These are phyloP conservation scores for Lasiodiplodia hormozganensis DNA, from an alignment of 2,329 filamentous ascomycete genomes.

Conservation along the genomic window DNA sequence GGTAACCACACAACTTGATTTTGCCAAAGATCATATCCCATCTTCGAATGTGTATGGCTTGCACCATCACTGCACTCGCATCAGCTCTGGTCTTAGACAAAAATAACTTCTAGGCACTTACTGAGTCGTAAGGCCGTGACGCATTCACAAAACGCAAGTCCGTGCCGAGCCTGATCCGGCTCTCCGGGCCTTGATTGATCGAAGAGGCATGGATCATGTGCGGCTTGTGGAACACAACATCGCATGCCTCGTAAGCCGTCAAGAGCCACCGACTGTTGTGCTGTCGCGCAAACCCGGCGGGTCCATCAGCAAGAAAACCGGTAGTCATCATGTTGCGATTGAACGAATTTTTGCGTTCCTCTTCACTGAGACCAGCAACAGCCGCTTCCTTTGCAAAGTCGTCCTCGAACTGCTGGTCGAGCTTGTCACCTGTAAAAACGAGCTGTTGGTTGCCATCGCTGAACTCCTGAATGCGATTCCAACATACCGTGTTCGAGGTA, in stretches of 20 bases:
- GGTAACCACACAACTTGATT: too few species aligned
- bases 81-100: too few species aligned
- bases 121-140: constrained; percentile 56
- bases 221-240: constrained; percentile 53
- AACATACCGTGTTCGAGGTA: constrained; percentile 60
- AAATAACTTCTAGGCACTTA: too few species aligned
- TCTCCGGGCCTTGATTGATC: constrained; percentile 59
- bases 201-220: constrained; percentile 63
- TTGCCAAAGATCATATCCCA: too few species aligned
- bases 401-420: constrained; percentile 59
- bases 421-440: constrained; percentile 44
- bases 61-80: too few species aligned
- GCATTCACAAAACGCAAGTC: constrained; percentile 63
- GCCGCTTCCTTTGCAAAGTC: constrained; percentile 58
- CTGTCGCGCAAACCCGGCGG: constrained; percentile 49
- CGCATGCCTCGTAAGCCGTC: constrained; percentile 61
- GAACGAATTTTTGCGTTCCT: constrained; percentile 53
- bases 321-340: constrained; percentile 67
- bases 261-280: constrained; percentile 55
- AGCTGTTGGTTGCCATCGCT: constrained; percentile 14
- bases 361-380: constrained; percentile 57
- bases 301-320: constrained; percentile 60
- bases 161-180: constrained; percentile 62
- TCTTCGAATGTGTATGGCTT: too few species aligned
- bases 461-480: neutral